Evolutionary conservation across 2,329 filamentous ascomycete genomes (phyloP).

Genomic region (Aspergillus latus): DNA sequence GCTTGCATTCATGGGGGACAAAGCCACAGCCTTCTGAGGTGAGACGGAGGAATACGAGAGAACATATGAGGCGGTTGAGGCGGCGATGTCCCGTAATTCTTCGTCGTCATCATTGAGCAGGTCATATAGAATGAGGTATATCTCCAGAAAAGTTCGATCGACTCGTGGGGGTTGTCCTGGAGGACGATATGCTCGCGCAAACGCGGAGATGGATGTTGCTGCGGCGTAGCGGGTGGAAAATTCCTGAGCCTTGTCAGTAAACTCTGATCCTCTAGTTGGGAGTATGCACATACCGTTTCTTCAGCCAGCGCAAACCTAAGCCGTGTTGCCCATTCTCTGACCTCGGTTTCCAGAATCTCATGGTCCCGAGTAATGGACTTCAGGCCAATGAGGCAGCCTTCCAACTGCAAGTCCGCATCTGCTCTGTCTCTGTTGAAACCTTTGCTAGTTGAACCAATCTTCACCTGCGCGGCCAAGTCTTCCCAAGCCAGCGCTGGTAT

Average conservation of each 20-base stretch:
- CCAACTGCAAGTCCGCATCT: constrained; percentile 38
- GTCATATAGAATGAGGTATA: constrained; percentile 69
- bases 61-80: constrained; percentile 38
- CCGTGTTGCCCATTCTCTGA: constrained; percentile 35
- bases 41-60: constrained; percentile 36
- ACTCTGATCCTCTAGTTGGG: not conserved
- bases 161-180: constrained; percentile 21
- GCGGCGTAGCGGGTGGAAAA: constrained; percentile 43
- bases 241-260: constrained; percentile 29
- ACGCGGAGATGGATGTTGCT: constrained; percentile 34
- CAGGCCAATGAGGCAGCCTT: constrained; percentile 39
- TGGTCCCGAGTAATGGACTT: constrained; percentile 18
- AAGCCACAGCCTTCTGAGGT: constrained; percentile 29
- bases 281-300: constrained; percentile 38
- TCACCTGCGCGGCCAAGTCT: constrained; percentile 27
- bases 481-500: constrained; percentile 31
- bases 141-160: constrained; percentile 48
- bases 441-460: constrained; percentile 23
- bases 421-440: constrained; percentile 39
- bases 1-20: constrained; percentile 53
- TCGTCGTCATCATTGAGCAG: constrained; percentile 87
- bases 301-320: constrained; percentile 42
- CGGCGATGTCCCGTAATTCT: constrained; percentile 71
- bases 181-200: constrained; percentile 45
- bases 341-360: constrained; percentile 23